Base-by-base conservation (phyloP, 2,329 filamentous ascomycete species). In the Aspergillus udagawae region DNA sequence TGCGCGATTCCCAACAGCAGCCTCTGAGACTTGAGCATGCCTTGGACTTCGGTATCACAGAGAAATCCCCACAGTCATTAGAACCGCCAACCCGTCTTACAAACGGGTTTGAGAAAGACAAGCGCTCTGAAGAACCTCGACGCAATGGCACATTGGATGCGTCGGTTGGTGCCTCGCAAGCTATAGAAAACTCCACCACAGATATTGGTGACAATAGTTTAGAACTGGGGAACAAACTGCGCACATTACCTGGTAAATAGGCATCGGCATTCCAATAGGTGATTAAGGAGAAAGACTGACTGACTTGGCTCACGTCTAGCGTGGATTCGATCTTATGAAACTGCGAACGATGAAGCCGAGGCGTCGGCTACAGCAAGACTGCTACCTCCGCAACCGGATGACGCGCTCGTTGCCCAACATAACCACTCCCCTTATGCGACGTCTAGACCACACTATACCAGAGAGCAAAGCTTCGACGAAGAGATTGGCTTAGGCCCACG, bases 401-500 rank as follows among this genome's bases (percentile, higher is more conserved):
- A 70, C 51, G 77, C 74, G n/a, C 60, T 75, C 35, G 70, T 80
- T 49, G 78, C 78, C 45, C 77, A 79, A 49, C 78, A 80, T 61
- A 78, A 80, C 55, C 70, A 76, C 64, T 73, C 70, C 20, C 74
- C 76, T 4, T 68, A 74, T 56, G 59, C 65, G 27, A 68, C 66
- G 25, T 66, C 67, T 17, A 65, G 68, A 41, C 56, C 63, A 2
- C 59, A 64, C n/a, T 57, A 57, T 49, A 49, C 51, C 17, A 50
- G 52, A 52, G 54, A 42, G 27, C 54, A 53, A 38, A 51, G 48
- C 32, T 38, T 56, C 28, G 63, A 60, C 44, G 52, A 42, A 49
- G 53, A 27, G 14, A 52, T 21, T 17, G 51, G 27, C 7, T 27
- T 54, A 41, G n/a, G 52, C 6, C 57, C 56, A 8, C 54, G 58